These are phyloP conservation scores for Raphanus hybrid DNA, from an alignment of 441 rosid species.

Conservation along the genomic window DNA sequence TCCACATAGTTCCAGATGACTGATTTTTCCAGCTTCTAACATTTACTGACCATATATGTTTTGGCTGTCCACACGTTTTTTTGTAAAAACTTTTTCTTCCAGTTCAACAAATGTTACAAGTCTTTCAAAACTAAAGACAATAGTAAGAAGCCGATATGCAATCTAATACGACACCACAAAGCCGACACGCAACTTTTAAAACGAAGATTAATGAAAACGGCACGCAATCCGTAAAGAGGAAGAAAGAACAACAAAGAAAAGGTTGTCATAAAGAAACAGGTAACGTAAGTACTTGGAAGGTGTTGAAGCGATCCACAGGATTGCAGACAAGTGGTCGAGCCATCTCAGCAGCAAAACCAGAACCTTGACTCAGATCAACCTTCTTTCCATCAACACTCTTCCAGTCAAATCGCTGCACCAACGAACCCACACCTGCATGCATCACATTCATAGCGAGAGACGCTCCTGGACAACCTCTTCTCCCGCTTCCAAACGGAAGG, in stretches of 20 bases:
- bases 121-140: neutral
- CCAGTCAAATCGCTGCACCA: slow-evolving; percentile 48
- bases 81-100: too few relatives aligned
- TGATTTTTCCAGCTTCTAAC: too few relatives aligned
- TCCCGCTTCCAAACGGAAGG: slow-evolving; percentile 49
- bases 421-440: slow-evolving; percentile 35
- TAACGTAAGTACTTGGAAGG: slow-evolving; percentile 21
- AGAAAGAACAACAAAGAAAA: too few relatives aligned
- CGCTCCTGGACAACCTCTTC: slow-evolving; percentile 50
- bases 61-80: too few relatives aligned
- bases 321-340: slow-evolving; percentile 41
- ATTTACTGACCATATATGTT: too few relatives aligned
- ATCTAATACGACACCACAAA: neutral
- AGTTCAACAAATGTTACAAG: neutral
- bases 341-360: slow-evolving; percentile 44
- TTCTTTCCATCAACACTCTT: slow-evolving; percentile 33
- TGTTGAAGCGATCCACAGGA: slow-evolving; percentile 42
- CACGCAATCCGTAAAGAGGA: too few relatives aligned
- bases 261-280: slow-evolving; percentile 1
- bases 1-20: too few relatives aligned
- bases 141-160: slow-evolving; percentile 1
- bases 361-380: slow-evolving; percentile 39
- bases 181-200: slow-evolving; percentile 39
- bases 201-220: too few relatives aligned
- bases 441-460: slow-evolving; percentile 45